phyloP scores from a whole-genome alignment of 768 basidiomycete species.

The Epithele typhae region DNA sequence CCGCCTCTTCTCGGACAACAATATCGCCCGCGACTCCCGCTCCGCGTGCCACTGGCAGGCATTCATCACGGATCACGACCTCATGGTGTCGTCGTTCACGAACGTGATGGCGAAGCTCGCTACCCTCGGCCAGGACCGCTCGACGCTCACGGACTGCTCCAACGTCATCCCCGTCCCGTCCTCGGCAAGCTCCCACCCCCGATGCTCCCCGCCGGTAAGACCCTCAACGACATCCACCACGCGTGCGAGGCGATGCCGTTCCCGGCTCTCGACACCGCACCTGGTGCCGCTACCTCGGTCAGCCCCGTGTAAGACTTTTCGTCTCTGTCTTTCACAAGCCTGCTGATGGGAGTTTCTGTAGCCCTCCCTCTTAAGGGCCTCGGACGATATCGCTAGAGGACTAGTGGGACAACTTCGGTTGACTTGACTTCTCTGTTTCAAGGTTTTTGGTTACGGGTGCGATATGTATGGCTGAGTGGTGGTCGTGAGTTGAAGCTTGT shows the following conservation, averaged over 20 bases:
- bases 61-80: slow-evolving; percentile 14
- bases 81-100: slow-evolving; percentile 12
- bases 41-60: slow-evolving; percentile 32
- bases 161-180: slow-evolving; percentile 13
- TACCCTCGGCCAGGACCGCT: slow-evolving; percentile 11
- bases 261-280: slow-evolving; percentile 17
- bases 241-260: slow-evolving; percentile 19
- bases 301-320: slow-evolving; percentile 25
- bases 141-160: slow-evolving; percentile 12
- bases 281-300: slow-evolving; percentile 27
- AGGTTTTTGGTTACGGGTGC: no score
- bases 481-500: no score
- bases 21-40: slow-evolving; percentile 21
- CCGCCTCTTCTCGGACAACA: slow-evolving; percentile 30
- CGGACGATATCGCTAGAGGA: no score
- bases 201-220: slow-evolving; percentile 21
- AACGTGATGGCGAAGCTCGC: slow-evolving; percentile 12
- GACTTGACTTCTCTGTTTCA: no score
- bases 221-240: slow-evolving; percentile 18
- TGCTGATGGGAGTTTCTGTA: background rate
- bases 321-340: background rate
- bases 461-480: no score
- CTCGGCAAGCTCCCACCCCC: slow-evolving; percentile 9
- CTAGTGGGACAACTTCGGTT: no score
- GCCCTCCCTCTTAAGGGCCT: background rate